Conservation (phyloP, 2,329 filamentous ascomycete species). For the Colletotrichum euphorbiae region DNA sequence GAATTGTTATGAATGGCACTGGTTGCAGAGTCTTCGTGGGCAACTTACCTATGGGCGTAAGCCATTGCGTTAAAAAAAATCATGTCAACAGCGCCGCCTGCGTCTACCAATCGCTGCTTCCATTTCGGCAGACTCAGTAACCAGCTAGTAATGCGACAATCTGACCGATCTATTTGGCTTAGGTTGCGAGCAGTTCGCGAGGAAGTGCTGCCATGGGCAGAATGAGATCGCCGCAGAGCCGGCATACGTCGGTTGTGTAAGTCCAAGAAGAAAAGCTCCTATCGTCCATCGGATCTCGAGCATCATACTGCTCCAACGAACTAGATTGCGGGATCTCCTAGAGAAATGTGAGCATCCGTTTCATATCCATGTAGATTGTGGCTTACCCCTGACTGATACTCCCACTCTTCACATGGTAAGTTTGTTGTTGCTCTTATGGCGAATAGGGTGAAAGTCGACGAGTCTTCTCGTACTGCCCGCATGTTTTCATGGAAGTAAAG, state of each 20-base stretch:
- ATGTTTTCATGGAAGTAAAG: slow-evolving; percentile 49
- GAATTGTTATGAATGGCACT: not conserved
- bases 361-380: not conserved
- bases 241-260: slow-evolving; percentile 52
- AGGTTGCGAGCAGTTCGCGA: slow-evolving; percentile 43
- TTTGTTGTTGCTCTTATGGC: slow-evolving; percentile 49
- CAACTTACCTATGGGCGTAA: slow-evolving; percentile 51
- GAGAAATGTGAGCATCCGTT: slow-evolving; percentile 38
- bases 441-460: slow-evolving; percentile 44
- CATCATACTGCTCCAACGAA: slow-evolving; percentile 51
- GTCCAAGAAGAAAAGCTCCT: slow-evolving; percentile 53
- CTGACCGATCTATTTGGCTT: slow-evolving; percentile 48
- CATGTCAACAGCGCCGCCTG: slow-evolving; percentile 51
- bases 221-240: slow-evolving; percentile 49
- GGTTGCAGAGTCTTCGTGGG: not conserved
- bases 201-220: slow-evolving; percentile 44
- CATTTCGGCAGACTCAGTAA: slow-evolving; percentile 52
- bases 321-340: slow-evolving; percentile 49
- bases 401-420: slow-evolving; percentile 54
- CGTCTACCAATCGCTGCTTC: slow-evolving; percentile 53
- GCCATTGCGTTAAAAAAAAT: slow-evolving; percentile 52
- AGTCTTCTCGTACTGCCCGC: slow-evolving; percentile 41
- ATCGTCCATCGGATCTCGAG: slow-evolving; percentile 49
- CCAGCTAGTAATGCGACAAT: slow-evolving; percentile 53
- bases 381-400: slow-evolving; percentile 54